These are phyloP conservation scores for Globisporangium viniferum DNA, from an alignment of 352 stramenopile genomes.

Conservation along the genomic window DNA sequence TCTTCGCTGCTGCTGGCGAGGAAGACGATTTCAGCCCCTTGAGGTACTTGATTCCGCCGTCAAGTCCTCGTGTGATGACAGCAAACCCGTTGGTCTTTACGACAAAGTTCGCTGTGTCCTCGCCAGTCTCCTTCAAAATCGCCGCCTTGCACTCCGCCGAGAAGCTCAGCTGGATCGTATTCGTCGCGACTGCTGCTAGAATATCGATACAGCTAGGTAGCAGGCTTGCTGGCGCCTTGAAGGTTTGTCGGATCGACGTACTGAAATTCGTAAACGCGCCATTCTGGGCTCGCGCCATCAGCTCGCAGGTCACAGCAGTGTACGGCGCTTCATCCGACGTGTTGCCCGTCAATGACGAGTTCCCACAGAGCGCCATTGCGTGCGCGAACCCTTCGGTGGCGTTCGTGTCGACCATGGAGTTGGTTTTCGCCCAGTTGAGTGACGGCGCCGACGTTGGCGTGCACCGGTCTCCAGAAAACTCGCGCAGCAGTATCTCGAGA, in stretches of 20 bases:
- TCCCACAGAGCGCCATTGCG: slow-evolving; percentile 47
- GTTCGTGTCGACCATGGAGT: slow-evolving; percentile 40
- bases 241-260: slow-evolving; percentile 50
- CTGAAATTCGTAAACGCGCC: slow-evolving; percentile 79
- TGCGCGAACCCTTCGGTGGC: slow-evolving; percentile 45
- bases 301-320: slow-evolving; percentile 59
- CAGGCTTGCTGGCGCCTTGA: slow-evolving; percentile 35
- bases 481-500: slow-evolving; percentile 50
- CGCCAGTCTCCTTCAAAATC: slow-evolving; percentile 52
- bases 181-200: slow-evolving; percentile 39
- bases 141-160: slow-evolving; percentile 39
- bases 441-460: slow-evolving; percentile 23
- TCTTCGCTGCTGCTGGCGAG: neutral
- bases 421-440: slow-evolving; percentile 37
- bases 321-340: slow-evolving; percentile 35
- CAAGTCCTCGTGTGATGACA: slow-evolving; percentile 49
- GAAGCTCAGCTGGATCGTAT: slow-evolving; percentile 35
- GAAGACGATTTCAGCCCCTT: slow-evolving; percentile 2
- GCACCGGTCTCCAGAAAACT: slow-evolving; percentile 47
- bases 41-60: slow-evolving; percentile 55
- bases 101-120: slow-evolving; percentile 54
- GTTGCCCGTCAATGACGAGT: slow-evolving; percentile 38
- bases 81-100: slow-evolving; percentile 47
- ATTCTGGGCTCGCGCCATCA: slow-evolving; percentile 65
- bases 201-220: slow-evolving; percentile 56